phyloP scores from a whole-genome alignment of 306 rosid genomes.

The Mimosa bimucronata region DNA sequence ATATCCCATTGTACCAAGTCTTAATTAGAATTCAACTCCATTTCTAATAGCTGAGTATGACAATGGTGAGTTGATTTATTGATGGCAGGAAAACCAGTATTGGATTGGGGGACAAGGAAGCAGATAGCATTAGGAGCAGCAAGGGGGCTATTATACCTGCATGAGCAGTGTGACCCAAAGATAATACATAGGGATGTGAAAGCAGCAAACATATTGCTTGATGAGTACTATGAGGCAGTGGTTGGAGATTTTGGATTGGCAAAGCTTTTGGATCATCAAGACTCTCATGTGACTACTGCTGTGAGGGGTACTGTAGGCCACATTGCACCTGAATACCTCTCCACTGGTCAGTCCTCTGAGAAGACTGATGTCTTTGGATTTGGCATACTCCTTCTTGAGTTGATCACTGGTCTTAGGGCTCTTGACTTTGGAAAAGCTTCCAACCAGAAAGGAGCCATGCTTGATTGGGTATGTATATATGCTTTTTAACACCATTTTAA shows the following conservation, averaged over 20 bases:
- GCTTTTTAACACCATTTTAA: background rate
- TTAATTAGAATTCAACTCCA: background rate
- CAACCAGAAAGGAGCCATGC: slow-evolving; percentile 56
- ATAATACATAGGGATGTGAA: slow-evolving; percentile 56
- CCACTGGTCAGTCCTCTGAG: slow-evolving; percentile 59
- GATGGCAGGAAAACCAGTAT: slow-evolving; percentile 50
- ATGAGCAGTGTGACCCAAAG: slow-evolving; percentile 62
- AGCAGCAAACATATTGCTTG: slow-evolving; percentile 58
- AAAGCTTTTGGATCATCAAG: slow-evolving; percentile 58
- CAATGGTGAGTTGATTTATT: slow-evolving; percentile 3
- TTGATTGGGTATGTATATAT: slow-evolving; percentile 49
- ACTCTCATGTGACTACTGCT: slow-evolving; percentile 62
- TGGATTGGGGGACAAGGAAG: slow-evolving; percentile 59
- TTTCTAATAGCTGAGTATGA: background rate
- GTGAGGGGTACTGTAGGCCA: slow-evolving; percentile 58
- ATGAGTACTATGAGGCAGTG: slow-evolving; percentile 56
- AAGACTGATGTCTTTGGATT: slow-evolving; percentile 60
- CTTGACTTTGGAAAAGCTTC: slow-evolving; percentile 56
- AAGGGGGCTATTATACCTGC: slow-evolving; percentile 53
- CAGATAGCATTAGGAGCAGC: slow-evolving; percentile 57
- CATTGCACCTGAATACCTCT: slow-evolving; percentile 55
- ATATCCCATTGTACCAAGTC: too few relatives aligned
- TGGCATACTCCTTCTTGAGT: slow-evolving; percentile 56
- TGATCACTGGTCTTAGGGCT: slow-evolving; percentile 57
- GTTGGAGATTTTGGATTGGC: slow-evolving; percentile 62